phyloP scores from a whole-genome alignment of 2,329 filamentous ascomycete genomes.

The Alternaria rosae region DNA sequence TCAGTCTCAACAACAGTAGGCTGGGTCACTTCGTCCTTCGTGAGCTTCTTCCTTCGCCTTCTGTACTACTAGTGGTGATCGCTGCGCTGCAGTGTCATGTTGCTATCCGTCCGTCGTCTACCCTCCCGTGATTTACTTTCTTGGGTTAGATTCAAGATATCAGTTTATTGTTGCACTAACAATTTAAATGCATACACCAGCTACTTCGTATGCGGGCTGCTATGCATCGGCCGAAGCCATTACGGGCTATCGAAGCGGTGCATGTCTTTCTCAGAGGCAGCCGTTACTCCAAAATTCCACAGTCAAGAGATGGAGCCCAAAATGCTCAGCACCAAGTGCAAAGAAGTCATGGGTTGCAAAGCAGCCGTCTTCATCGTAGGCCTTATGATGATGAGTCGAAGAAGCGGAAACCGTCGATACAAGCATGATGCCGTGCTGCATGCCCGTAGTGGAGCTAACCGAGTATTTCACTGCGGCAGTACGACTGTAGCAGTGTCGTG shows the following conservation, averaged over 20 bases:
- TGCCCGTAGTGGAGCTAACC: constrained; percentile 21
- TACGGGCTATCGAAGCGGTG: not conserved
- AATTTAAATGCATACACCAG: constrained; percentile 9
- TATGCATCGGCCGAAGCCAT: not conserved
- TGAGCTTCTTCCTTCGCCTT: constrained; percentile 4
- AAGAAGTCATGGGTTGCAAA: not conserved
- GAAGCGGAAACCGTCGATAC: constrained; percentile 3
- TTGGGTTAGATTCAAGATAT: constrained; percentile 4
- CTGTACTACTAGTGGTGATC: constrained; percentile 26
- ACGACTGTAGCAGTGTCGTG: constrained; percentile 4
- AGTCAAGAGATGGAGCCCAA: not conserved
- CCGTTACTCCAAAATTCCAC: not conserved
- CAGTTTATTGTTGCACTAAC: constrained; percentile 11
- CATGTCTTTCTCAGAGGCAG: not conserved
- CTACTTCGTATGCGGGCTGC: not conserved
- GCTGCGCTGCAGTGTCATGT: constrained; percentile 24
- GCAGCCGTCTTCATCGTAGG: not conserved
- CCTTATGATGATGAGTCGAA: not conserved
- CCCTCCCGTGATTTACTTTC: constrained; percentile 14
- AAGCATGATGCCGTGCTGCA: constrained; percentile 34
- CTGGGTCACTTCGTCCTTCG: constrained; percentile 14
- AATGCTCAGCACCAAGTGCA: not conserved
- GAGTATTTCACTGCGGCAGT: constrained; percentile 11
- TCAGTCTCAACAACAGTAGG: constrained; percentile 14
- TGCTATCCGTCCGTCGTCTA: constrained; percentile 8